These are phyloP conservation scores for Metarhizium sp. DNA, from an alignment of 2,329 filamentous ascomycete genomes.

Conservation along the genomic window DNA sequence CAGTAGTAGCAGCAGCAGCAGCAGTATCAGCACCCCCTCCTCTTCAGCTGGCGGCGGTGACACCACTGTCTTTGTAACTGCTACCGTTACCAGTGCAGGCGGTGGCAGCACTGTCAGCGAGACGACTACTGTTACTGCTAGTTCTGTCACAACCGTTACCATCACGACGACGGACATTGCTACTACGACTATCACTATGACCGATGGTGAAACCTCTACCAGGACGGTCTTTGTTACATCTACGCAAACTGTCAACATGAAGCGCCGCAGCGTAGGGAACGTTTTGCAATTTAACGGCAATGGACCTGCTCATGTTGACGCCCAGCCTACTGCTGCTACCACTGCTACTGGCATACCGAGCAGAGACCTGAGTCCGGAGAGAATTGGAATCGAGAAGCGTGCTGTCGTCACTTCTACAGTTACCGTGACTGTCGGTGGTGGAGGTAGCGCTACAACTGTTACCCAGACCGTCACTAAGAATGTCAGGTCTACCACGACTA, in stretches of 20 bases:
- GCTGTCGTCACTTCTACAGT: slow-evolving; percentile 21
- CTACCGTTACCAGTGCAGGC: slow-evolving; percentile 19
- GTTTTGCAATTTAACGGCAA: slow-evolving; percentile 11
- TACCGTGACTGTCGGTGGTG: slow-evolving; percentile 21
- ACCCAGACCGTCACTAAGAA: slow-evolving; percentile 20
- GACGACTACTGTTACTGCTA: slow-evolving; percentile 18
- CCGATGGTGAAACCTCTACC: slow-evolving; percentile 25
- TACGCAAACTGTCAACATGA: slow-evolving; percentile 22
- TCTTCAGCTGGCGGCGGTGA: slow-evolving; percentile 10
- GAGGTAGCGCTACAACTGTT: slow-evolving; percentile 14
- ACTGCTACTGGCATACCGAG: slow-evolving; percentile 8
- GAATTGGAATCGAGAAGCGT: slow-evolving; percentile 21
- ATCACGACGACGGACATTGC: slow-evolving; percentile 25
- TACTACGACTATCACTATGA: slow-evolving; percentile 27
- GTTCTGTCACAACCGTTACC: slow-evolving; percentile 21
- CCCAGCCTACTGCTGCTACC: slow-evolving; percentile 10
- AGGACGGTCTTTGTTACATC: slow-evolving; percentile 24
- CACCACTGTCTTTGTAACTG: slow-evolving; percentile 19
- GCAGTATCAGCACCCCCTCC: not conserved
- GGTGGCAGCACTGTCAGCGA: slow-evolving; percentile 18
- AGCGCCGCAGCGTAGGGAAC: slow-evolving; percentile 20
- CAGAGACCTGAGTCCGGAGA: slow-evolving; percentile 9
- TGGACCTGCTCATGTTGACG: slow-evolving; percentile 9
- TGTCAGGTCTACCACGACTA: slow-evolving; percentile 22
- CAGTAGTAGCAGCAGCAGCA: slow-evolving; percentile 9